Base-by-base conservation (phyloP, 371 early-diverging fungal species). In the Actinomucor elegans region DNA sequence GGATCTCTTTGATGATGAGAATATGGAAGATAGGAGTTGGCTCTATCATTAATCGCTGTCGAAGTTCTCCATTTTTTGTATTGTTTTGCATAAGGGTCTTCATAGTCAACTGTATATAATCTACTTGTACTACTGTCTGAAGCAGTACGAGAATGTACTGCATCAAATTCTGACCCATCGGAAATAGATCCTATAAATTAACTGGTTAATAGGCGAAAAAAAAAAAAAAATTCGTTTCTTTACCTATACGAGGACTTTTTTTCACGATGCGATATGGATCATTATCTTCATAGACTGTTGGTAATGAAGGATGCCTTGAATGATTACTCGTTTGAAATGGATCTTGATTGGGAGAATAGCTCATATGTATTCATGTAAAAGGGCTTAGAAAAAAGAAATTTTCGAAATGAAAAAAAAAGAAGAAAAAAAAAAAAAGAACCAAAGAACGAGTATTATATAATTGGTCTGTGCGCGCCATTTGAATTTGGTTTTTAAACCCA, bases 11-110 rank as follows among this genome's bases (percentile, higher is more conserved):
- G 48, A 36, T 75, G 76, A 40, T 72, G 70, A 26, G 73, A 75
- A 35, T 75, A 75, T 6, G 76, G 76, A 20, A 75, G 45, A 55
- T 75, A 75, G 0, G 76, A 72, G 48, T 75, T 75, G 43, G 73
- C 66, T 59, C 74, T 47, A 1, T 61, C 40, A 43, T 27, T 17
- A 11, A 21, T 33, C 15, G 1, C 12, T 5, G 23, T 32, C 1
- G 32, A 21, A 26, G 28, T 26, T 38, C 37, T 46, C 34, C 35
- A 31, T 42, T 57, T 26, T 21, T 51, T 52, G 27, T 41, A 38
- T n/a, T 46, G 43, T 20, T 48, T 49, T n/a, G 61, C 64, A 43
- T 74, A 74, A 15, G 74, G 74, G 48, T 74, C 74, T 20, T 70
- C 68, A 32, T 66, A 47, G 7, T 42, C 40, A n/a, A 45, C 32